Base-by-base conservation (phyloP, 2,329 filamentous ascomycete genomes). In the Neocucurbitaria cava region DNA sequence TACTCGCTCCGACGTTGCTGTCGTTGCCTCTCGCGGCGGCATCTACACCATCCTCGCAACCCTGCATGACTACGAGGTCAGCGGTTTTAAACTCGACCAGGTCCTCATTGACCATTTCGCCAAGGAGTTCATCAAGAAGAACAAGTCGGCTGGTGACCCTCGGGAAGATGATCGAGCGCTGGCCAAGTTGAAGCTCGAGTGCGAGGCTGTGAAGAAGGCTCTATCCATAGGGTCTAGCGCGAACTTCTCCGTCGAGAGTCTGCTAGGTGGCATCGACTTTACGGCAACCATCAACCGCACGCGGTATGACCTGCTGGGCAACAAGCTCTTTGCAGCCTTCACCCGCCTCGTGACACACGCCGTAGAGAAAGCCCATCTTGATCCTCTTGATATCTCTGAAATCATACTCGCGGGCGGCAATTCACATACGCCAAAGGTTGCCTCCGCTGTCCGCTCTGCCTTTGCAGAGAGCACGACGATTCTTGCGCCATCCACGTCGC, bases 51-150 rank as follows among this genome's bases (percentile, higher is more conserved):
- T 97, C 68, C 84, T 99, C 54, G 92, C 95, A 18, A 96, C 94
- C 11, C 87, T 89, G 26, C 95, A 98, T 81, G 95, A 99, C 82
- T 97, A 96, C 79, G 93, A 98, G 73, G 90, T 94, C 65, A 88
- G 91, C 52, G 95, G 95, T 71, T 84, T 87, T 31, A 88, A 92
- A 64, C 84, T 99, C 52, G 95, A 99, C 81, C 86, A 95, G 76
- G 89, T 94, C 45, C 84, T 99, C 54, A 90, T 96, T 75, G 94
- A 99, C 76, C 89, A 97, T 83, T 97, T 98, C 68, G 90, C 94
- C 68, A 99, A 99, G 84, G 95, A 99, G 79, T 99, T 99, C 81
- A 85, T 95, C 73, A 98, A 99, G 86, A 96, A 96, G 85, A 87
- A 98, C 85, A 89, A 88, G 81, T 86, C 86, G 2, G 73, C 60